phyloP scores from a whole-genome alignment of 2,329 filamentous ascomycete species.

The Sphaerostilbella broomeana region DNA sequence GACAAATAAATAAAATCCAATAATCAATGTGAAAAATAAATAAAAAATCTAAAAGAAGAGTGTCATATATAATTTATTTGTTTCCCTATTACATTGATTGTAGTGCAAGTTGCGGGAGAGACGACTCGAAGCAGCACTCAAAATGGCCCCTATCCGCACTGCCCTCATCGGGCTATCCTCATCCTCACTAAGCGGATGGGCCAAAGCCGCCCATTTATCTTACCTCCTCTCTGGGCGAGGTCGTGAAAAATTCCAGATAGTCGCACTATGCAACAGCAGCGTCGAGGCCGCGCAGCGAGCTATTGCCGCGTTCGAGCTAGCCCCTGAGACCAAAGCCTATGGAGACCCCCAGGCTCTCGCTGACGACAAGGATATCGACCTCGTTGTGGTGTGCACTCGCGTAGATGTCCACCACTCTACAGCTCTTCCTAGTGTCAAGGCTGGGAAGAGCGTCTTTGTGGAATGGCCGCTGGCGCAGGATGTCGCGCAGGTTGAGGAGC shows the following conservation, averaged over 20 bases:
- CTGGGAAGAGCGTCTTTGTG: constrained; percentile 47
- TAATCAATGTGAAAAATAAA: too few relatives aligned
- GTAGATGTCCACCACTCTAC: constrained; percentile 46
- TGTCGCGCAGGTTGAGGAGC: constrained; percentile 31
- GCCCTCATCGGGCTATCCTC: constrained; percentile 54
- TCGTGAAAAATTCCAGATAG: constrained; percentile 39
- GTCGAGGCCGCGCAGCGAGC: constrained; percentile 37
- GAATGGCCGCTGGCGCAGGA: constrained; percentile 53
- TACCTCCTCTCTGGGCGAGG: constrained; percentile 46
- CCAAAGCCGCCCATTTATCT: constrained; percentile 49
- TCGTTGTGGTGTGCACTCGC: constrained; percentile 48
- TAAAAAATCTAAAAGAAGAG: too few relatives aligned
- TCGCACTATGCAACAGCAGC: constrained; percentile 47
- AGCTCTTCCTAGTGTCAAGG: constrained; percentile 39
- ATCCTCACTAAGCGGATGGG: constrained; percentile 47
- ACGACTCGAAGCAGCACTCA: too few relatives aligned
- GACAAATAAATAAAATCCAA: too few relatives aligned
- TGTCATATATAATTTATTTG: too few relatives aligned
- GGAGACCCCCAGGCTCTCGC: constrained; percentile 44
- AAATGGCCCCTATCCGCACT: constrained; percentile 46
- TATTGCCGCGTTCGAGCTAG: constrained; percentile 37
- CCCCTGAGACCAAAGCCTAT: constrained; percentile 39
- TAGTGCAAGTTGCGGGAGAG: too few relatives aligned
- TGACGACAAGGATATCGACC: constrained; percentile 42
- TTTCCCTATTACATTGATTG: too few relatives aligned